A percentile compares a stretch with the other conserved stretches of the same genome.
phyloP scores from a whole-genome alignment of 352 stramenopile species.

The Phytophthora brassicae region DNA sequence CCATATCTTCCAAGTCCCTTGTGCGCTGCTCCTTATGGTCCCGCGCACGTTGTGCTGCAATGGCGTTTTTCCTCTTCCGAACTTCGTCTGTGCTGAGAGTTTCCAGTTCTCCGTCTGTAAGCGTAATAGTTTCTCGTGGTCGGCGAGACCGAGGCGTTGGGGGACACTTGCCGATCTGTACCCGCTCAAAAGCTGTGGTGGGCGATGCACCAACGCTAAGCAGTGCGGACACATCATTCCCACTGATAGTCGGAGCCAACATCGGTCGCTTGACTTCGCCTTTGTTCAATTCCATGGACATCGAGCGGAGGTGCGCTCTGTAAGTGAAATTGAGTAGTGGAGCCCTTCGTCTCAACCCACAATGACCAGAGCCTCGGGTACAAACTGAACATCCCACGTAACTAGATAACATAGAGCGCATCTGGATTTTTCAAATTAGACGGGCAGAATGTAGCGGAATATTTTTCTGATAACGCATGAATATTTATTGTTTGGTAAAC shows the following conservation, averaged over 20 bases:
- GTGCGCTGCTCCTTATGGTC: conserved; percentile 62
- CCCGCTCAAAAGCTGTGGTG: conserved; percentile 10
- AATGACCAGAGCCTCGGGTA: not conserved
- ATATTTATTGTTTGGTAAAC: no score
- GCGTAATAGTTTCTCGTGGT: conserved; percentile 44
- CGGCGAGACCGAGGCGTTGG: conserved; percentile 32
- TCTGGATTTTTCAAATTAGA: no score
- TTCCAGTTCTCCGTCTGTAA: conserved; percentile 43
- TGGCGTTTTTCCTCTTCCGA: conserved; percentile 70
- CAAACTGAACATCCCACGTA: conserved; percentile 14
- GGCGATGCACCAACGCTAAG: conserved; percentile 22
- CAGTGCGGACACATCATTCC: conserved; percentile 26
- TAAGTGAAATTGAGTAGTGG: conserved; percentile 23
- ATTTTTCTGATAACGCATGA: no score
- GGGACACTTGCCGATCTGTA: conserved; percentile 27
- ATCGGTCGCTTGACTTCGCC: conserved; percentile 14
- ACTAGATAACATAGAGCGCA: not conserved
- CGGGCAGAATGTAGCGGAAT: no score
- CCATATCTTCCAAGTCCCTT: conserved; percentile 55
- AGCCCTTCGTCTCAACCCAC: conserved; percentile 3
- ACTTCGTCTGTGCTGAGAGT: conserved; percentile 52
- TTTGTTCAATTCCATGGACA: conserved; percentile 11
- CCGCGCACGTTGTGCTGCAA: conserved; percentile 57
- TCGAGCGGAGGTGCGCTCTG: conserved; percentile 1
- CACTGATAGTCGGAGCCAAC: conserved; percentile 23